These are phyloP conservation scores for Luvunga scandens DNA, from an alignment of 345 rosid species.

Conservation along the genomic window DNA sequence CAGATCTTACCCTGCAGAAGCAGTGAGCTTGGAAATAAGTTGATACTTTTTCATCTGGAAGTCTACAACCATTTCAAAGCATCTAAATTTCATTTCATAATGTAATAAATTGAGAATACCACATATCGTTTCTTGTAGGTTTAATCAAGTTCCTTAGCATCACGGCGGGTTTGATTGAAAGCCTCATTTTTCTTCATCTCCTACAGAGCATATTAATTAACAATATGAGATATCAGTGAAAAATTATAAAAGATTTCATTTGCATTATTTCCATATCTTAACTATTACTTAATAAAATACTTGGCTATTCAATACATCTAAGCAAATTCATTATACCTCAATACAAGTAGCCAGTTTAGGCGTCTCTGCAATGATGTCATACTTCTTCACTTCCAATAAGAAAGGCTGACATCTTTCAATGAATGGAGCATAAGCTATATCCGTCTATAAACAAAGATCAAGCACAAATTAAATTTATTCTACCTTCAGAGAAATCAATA, in stretches of 20 bases:
- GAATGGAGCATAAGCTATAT: slow-evolving; percentile 72
- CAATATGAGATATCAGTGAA: no score
- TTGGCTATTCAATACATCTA: neutral
- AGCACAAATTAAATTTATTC: neutral
- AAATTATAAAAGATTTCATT: no score
- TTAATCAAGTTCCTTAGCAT: slow-evolving; percentile 58
- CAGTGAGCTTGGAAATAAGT: neutral
- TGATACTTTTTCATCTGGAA: neutral
- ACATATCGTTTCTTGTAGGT: slow-evolving; percentile 42
- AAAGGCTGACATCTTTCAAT: slow-evolving; percentile 58
- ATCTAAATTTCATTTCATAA: neutral
- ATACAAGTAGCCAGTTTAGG: slow-evolving; percentile 72
- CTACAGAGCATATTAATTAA: slow-evolving; percentile 25
- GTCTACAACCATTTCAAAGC: neutral
- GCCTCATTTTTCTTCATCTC: slow-evolving; percentile 66
- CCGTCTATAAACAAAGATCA: slow-evolving; percentile 40
- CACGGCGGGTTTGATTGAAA: slow-evolving; percentile 60
- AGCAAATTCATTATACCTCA: slow-evolving; percentile 42
- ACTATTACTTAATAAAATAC: no score
- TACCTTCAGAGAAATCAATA: neutral
- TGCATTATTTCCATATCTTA: no score
- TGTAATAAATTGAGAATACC: slow-evolving; percentile 23
- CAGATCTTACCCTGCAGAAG: slow-evolving; percentile 23
- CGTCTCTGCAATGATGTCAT: slow-evolving; percentile 60
- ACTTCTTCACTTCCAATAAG: slow-evolving; percentile 48